phyloP scores from a whole-genome alignment of 495 filamentous ascomycete genomes.

The Poronia punctata region DNA sequence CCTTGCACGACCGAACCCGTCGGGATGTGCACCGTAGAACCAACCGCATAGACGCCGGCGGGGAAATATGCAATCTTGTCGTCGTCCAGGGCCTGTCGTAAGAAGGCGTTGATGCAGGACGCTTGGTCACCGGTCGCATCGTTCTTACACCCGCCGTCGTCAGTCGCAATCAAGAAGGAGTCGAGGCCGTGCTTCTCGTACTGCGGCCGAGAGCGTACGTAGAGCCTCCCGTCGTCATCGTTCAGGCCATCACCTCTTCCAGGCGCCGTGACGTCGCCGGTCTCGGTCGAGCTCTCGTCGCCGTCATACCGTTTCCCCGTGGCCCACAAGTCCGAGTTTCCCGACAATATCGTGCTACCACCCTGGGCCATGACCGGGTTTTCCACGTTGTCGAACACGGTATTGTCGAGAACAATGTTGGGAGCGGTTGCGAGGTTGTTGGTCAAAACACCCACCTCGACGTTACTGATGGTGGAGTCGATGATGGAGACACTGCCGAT shows the following conservation, averaged over 20 bases:
- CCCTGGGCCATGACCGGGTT: conserved; percentile 39
- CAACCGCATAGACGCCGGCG: conserved; percentile 28
- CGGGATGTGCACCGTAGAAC: conserved; percentile 34
- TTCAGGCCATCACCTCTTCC: conserved; percentile 44
- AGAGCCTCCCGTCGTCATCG: conserved; percentile 32
- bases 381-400: conserved; percentile 37
- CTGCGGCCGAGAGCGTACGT: conserved; percentile 53
- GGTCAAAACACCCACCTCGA: conserved; percentile 55
- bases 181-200: conserved; percentile 43
- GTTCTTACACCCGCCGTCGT: neutral
- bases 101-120: conserved; percentile 2
- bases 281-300: conserved; percentile 20
- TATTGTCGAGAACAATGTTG: conserved; percentile 21
- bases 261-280: conserved; percentile 36
- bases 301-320: conserved; percentile 55
- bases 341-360: conserved; percentile 39
- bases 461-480: conserved; percentile 59
- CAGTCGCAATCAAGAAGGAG: neutral
- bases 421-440: conserved; percentile 37
- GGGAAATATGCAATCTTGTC: conserved; percentile 17
- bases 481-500: conserved; percentile 66
- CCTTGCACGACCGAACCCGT: conserved; percentile 33
- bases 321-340: conserved; percentile 50
- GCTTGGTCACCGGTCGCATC: conserved; percentile 9
- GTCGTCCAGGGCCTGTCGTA: conserved; percentile 13